Percentiles rank a stretch among this genome's conserved stretches.
phyloP scores from a whole-genome alignment of 1,139 yeast species.

The Yamadazyma taylorii region DNA sequence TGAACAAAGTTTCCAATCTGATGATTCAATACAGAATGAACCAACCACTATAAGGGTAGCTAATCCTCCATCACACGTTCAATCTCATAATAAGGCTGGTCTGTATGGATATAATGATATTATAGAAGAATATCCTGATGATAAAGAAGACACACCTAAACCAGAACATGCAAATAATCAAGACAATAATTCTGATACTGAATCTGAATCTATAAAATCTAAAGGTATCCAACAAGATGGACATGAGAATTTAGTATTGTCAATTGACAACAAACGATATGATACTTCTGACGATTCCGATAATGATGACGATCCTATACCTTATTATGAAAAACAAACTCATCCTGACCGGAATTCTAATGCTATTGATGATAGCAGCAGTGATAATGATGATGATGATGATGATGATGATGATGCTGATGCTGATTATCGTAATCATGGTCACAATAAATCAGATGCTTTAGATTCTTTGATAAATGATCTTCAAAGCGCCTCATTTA shows the following conservation, averaged over 20 bases:
- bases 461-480: conserved; percentile 41
- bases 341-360: conserved; percentile 5
- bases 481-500: conserved; percentile 26
- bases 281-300: conserved; percentile 12
- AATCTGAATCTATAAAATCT: background rate
- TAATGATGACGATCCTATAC: conserved; percentile 16
- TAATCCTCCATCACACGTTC: background rate
- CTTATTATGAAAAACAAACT: conserved; percentile 16
- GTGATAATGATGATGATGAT: conserved; percentile 3
- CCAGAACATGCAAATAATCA: background rate
- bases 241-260: conserved; percentile 13
- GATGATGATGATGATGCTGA: conserved; percentile 1
- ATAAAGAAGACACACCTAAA: background rate
- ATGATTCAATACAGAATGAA: conserved; percentile 43
- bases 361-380: conserved; percentile 1
- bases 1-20: conserved; percentile 36
- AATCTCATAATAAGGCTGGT: conserved; percentile 4
- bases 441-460: conserved; percentile 18
- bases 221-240: background rate
- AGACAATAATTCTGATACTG: background rate
- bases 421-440: background rate
- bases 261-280: conserved; percentile 14
- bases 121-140: conserved; percentile 7
- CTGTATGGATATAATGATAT: conserved; percentile 7
- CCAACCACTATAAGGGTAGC: conserved; percentile 28